Percentiles rank a stretch among this genome's conserved stretches.
Conservation (phyloP, 192 early-diverging fungal genomes). For the Coemansia sp. region DNA sequence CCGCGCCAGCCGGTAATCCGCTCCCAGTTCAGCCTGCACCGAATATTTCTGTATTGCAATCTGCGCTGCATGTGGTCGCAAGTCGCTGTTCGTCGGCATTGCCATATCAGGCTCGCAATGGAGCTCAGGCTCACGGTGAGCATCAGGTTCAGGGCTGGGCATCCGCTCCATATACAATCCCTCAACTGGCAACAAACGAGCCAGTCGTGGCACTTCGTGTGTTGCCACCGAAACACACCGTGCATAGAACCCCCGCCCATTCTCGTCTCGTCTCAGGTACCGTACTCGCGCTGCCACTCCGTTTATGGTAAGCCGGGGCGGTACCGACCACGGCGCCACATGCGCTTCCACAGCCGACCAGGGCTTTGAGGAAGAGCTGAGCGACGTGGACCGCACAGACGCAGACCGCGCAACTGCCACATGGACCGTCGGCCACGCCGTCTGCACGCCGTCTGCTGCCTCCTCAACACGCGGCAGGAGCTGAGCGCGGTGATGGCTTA, state of each 20-base stretch:
- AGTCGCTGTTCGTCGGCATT: not conserved
- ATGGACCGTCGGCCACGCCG: slow-evolving; percentile 39
- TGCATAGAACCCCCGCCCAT: slow-evolving; percentile 25
- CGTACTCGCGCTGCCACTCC: slow-evolving; percentile 30
- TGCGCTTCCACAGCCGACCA: not conserved
- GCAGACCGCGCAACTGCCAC: slow-evolving; percentile 15
- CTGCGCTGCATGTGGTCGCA: not conserved
- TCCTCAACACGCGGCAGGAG: slow-evolving; percentile 27
- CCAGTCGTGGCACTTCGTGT: slow-evolving; percentile 11
- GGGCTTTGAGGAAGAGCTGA: not conserved
- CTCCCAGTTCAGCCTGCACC: slow-evolving; percentile 5
- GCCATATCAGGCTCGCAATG: not conserved
- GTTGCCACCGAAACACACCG: slow-evolving; percentile 40
- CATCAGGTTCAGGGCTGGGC: not conserved
- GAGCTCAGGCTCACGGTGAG: not conserved
- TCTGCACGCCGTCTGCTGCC: slow-evolving; percentile 10
- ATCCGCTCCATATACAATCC: slow-evolving; percentile 22
- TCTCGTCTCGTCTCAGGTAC: slow-evolving; percentile 34
- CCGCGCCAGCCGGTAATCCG: slow-evolving; percentile 13
- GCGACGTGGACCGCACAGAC: not conserved
- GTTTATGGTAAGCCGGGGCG: slow-evolving; percentile 42
- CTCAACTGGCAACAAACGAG: not conserved
- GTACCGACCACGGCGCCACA: slow-evolving; percentile 38
- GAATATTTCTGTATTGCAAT: slow-evolving; percentile 35
- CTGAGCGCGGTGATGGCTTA: slow-evolving; percentile 32